Percentiles rank a stretch among this genome's conserved stretches.
phyloP scores from a whole-genome alignment of 345 rosid species.

The Noccaea caerulescens region DNA sequence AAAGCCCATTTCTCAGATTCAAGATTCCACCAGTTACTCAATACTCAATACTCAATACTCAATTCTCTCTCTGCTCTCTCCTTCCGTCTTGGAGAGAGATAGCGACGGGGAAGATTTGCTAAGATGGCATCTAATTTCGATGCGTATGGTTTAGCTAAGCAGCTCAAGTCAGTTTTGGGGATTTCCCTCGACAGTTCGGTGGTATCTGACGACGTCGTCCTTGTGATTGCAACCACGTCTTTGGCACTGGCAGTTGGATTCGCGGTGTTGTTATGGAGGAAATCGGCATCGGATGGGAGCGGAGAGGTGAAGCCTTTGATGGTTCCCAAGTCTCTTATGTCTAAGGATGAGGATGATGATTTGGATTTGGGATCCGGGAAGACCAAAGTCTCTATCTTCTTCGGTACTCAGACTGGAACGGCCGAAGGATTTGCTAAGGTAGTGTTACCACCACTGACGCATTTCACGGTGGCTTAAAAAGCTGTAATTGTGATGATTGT shows the following conservation, averaged over 20 bases:
- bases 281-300: constrained; percentile 55
- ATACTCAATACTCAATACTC: background rate
- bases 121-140: constrained; percentile 44
- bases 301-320: constrained; percentile 56
- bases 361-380: constrained; percentile 56
- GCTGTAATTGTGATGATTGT: background rate
- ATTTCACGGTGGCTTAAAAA: constrained; percentile 1
- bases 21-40: background rate
- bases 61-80: background rate
- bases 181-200: constrained; percentile 40
- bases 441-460: background rate
- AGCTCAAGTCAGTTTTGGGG: constrained; percentile 56
- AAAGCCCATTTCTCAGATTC: background rate
- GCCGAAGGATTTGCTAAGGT: constrained; percentile 91
- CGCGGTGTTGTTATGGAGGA: constrained; percentile 60
- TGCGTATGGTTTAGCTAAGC: constrained; percentile 51
- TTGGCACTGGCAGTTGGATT: constrained; percentile 59
- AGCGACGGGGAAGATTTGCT: background rate
- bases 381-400: constrained; percentile 67
- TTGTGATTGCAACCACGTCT: constrained; percentile 61
- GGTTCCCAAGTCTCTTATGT: constrained; percentile 50
- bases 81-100: background rate
- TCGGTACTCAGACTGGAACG: constrained; percentile 84
- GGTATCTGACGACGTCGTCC: constrained; percentile 52
- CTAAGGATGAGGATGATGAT: constrained; percentile 56